phyloP scores from a whole-genome alignment of 176 grass and related monocot genomes.

The Rhynchospora tenuis region DNA sequence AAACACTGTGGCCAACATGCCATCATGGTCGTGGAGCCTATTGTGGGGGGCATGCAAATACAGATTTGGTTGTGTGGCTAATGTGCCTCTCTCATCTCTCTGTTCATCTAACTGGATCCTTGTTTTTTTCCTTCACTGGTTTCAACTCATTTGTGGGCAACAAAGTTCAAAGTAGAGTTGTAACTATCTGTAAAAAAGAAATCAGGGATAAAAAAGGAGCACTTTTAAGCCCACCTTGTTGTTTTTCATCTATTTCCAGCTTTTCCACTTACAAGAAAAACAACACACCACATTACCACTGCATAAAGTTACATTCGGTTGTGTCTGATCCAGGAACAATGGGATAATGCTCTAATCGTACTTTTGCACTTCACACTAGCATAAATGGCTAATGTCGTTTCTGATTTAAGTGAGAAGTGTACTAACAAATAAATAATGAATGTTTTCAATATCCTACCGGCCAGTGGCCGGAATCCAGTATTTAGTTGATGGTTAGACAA shows the following conservation, averaged over 20 bases:
- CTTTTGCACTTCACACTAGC: neutral
- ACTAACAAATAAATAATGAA: neutral
- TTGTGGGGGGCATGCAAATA: neutral
- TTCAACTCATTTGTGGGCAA: neutral
- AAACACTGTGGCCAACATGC: neutral
- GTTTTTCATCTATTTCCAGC: neutral
- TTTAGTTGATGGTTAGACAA: too few species aligned
- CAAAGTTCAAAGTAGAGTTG: neutral
- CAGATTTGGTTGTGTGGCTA: neutral
- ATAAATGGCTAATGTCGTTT: neutral
- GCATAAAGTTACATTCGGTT: neutral
- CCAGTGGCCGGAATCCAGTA: too few species aligned
- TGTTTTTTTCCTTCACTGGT: neutral
- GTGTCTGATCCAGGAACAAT: neutral
- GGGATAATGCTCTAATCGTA: neutral
- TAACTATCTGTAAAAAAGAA: neutral
- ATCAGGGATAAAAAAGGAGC: neutral
- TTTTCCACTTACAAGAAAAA: neutral
- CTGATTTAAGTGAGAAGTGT: neutral
- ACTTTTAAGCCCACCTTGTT: neutral
- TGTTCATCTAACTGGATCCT: neutral
- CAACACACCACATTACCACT: neutral
- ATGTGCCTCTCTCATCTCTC: neutral
- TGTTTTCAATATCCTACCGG: too few species aligned
- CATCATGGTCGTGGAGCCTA: neutral